These are phyloP conservation scores for Mortierella sp. DNA, from an alignment of 371 early-diverging fungal species.

Conservation along the genomic window DNA sequence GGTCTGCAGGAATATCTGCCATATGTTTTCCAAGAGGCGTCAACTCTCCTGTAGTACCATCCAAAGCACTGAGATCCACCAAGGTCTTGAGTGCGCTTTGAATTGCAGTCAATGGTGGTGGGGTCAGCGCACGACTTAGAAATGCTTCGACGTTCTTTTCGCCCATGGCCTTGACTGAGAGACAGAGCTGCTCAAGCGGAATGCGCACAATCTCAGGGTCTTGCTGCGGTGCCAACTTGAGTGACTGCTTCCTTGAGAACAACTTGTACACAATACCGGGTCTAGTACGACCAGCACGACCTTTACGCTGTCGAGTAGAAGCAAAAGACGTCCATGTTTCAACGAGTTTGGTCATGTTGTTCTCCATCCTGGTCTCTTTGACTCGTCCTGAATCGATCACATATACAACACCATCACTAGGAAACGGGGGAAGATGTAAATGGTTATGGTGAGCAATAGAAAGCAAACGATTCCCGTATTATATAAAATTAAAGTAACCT, in stretches of 20 bases:
- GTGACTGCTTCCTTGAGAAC: conserved; percentile 65
- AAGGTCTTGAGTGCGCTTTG: conserved; percentile 70
- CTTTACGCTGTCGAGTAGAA: conserved; percentile 91
- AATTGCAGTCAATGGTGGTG: conserved; percentile 77
- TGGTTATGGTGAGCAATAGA: not conserved
- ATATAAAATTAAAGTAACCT: not conserved
- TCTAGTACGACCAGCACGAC: conserved; percentile 93
- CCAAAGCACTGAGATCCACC: conserved; percentile 71
- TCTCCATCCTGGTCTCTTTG: conserved; percentile 78
- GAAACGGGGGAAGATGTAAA: not conserved
- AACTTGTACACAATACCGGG: conserved; percentile 86
- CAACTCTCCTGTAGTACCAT: conserved; percentile 65
- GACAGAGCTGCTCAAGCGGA: conserved; percentile 85
- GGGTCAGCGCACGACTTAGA: conserved; percentile 76
- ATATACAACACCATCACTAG: conserved; percentile 91
- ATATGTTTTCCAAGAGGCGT: conserved; percentile 93
- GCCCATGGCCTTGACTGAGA: conserved; percentile 85
- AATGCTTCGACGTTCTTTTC: conserved; percentile 69
- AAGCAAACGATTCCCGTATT: not conserved
- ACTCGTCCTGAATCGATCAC: conserved; percentile 94
- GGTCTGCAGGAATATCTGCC: conserved; percentile 91
- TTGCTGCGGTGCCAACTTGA: conserved; percentile 72
- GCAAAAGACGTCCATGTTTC: conserved; percentile 78
- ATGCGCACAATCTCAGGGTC: conserved; percentile 85
- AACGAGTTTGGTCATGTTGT: conserved; percentile 75